Conservation (phyloP, 371 early-diverging fungal genomes). For the Mucor lusitanicus region DNA sequence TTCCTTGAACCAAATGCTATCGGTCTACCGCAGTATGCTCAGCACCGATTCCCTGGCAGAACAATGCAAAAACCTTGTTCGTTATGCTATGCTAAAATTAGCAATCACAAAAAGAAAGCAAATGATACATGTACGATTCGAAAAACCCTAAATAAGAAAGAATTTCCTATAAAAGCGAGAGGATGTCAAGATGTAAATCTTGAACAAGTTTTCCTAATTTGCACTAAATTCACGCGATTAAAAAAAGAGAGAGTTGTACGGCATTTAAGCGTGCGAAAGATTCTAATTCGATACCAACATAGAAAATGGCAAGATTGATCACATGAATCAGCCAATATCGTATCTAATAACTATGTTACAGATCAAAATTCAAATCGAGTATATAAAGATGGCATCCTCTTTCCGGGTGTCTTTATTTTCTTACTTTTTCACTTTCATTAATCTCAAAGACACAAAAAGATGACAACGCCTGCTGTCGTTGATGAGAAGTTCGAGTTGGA, state of each 20-base stretch:
- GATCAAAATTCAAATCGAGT: neutral
- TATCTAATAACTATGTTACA: neutral
- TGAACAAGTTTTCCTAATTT: constrained; percentile 3
- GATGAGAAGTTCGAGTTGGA: constrained; percentile 16
- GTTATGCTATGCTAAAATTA: neutral
- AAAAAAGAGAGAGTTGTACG: neutral
- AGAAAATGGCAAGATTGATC: neutral
- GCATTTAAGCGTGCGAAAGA: constrained; percentile 2
- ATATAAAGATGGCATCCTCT: neutral
- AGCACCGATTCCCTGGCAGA: no score
- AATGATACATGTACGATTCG: constrained; percentile 3
- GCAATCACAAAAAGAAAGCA: neutral
- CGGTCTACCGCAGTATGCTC: no score
- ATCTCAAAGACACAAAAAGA: neutral
- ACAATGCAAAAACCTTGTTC: neutral
- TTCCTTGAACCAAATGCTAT: no score
- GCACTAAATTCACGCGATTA: neutral
- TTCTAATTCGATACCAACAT: neutral
- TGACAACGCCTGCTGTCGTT: constrained; percentile 8
- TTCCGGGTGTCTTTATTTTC: neutral
- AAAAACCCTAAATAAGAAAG: constrained; percentile 6
- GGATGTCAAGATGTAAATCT: constrained; percentile 7
- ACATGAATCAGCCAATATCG: neutral
- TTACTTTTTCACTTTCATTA: neutral
- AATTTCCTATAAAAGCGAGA: constrained; percentile 1